Conservation (phyloP, 2,329 filamentous ascomycete species). For the Beauveria medogensis region DNA sequence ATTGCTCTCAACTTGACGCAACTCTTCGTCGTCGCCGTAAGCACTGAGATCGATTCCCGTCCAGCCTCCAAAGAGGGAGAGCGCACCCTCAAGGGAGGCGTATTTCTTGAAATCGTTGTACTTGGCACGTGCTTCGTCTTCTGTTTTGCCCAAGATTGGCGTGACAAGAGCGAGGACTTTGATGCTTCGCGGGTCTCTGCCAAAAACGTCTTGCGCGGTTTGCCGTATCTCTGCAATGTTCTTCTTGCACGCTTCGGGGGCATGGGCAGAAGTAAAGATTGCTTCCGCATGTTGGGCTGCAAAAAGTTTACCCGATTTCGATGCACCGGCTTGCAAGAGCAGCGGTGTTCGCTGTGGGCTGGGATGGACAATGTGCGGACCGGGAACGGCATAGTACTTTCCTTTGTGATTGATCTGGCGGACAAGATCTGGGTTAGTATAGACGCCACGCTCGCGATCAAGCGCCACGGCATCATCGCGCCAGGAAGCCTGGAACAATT, state of each 20-base stretch:
- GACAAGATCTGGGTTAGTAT: conserved; percentile 35
- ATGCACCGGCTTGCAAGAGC: conserved; percentile 56
- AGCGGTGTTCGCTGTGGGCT: conserved; percentile 56
- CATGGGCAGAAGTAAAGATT: conserved; percentile 54
- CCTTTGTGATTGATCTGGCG: conserved; percentile 54
- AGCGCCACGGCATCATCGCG: conserved; percentile 50
- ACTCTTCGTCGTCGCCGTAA: conserved; percentile 56
- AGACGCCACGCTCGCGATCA: conserved; percentile 45
- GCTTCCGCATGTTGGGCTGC: conserved; percentile 57
- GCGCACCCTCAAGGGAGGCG: conserved; percentile 51
- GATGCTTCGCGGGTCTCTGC: conserved; percentile 45
- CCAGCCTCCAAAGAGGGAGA: conserved; percentile 60
- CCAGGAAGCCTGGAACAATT: conserved; percentile 52
- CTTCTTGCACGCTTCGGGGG: conserved; percentile 44
- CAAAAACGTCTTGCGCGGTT: conserved; percentile 37
- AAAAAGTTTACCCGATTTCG: conserved; percentile 50
- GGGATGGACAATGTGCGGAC: conserved; percentile 53
- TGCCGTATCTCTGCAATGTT: conserved; percentile 49
- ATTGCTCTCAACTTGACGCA: conserved; percentile 51
- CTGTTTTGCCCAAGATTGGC: conserved; percentile 50
- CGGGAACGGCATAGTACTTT: conserved; percentile 50
- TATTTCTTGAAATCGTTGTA: conserved; percentile 47
- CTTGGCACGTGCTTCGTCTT: conserved; percentile 44
- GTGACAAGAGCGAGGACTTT: conserved; percentile 54
- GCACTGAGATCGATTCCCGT: conserved; percentile 55